Conservation (phyloP, 805 yeast species). For the Candida yuanshanica region DNA sequence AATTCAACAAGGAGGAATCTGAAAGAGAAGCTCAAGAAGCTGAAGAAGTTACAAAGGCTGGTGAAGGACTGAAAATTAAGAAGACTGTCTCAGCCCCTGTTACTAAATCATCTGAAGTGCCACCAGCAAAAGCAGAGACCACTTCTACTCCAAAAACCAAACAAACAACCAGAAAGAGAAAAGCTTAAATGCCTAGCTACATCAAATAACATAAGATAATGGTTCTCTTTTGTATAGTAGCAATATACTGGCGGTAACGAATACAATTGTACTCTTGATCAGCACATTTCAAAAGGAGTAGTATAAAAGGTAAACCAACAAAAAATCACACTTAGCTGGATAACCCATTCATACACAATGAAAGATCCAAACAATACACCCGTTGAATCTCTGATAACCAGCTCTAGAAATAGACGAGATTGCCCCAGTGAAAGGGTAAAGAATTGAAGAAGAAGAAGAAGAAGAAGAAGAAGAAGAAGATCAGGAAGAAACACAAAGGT, state of each 20-base stretch:
- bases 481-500: no score
- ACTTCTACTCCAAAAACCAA: conserved; percentile 5
- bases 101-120: neutral
- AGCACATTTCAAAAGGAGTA: no score
- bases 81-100: conserved; percentile 1
- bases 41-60: conserved; percentile 2
- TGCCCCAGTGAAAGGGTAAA: neutral
- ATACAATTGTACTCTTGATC: no score
- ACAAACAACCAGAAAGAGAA: conserved; percentile 11
- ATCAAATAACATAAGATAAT: neutral
- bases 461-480: no score
- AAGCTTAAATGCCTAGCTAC: neutral
- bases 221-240: neutral
- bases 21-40: conserved; percentile 11
- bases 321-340: no score
- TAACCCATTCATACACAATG: no score
- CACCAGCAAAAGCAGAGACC: neutral
- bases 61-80: neutral
- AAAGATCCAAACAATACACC: neutral
- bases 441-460: neutral
- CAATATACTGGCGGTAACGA: no score
- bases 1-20: conserved; percentile 28
- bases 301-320: no score
- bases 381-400: neutral
- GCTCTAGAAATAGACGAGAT: neutral